Evolutionary conservation across 352 stramenopile genomes (phyloP).

Genomic region (Thalassiosira gravida): DNA sequence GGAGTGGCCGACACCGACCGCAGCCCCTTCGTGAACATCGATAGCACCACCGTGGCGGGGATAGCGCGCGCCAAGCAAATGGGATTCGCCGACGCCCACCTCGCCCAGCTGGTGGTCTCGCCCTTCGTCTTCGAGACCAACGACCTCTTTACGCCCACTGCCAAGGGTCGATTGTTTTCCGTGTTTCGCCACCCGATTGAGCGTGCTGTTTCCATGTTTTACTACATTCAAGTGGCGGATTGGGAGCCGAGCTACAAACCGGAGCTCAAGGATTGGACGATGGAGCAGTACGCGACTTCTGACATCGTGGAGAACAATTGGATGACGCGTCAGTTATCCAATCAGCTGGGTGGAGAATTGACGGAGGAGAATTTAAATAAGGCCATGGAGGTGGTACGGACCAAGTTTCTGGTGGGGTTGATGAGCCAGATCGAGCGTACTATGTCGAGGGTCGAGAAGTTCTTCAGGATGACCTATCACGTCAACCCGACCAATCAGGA

Average conservation of each 20-base stretch:
- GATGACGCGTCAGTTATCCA: conserved; percentile 61
- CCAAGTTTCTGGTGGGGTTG: conserved; percentile 61
- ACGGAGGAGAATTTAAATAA: conserved; percentile 44
- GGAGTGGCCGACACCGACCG: conserved; percentile 50
- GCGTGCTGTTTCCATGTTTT: conserved; percentile 62
- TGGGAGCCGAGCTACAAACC: conserved; percentile 66
- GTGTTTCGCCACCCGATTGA: conserved; percentile 66
- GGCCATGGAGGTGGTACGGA: conserved; percentile 57
- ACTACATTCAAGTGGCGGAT: conserved; percentile 63
- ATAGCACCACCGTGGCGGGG: conserved; percentile 59
- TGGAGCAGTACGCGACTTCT: conserved; percentile 59
- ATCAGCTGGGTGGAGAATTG: conserved; percentile 55
- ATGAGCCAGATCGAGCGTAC: conserved; percentile 60
- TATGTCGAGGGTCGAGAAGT: conserved; percentile 64
- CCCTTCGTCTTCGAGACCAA: conserved; percentile 65
- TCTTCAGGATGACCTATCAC: conserved; percentile 65
- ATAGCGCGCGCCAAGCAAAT: conserved; percentile 63
- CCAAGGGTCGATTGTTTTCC: conserved; percentile 57
- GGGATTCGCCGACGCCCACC: conserved; percentile 64
- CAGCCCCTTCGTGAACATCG: conserved; percentile 69
- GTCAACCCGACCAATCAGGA: conserved; percentile 71
- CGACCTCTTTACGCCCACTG: conserved; percentile 60
- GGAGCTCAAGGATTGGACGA: conserved; percentile 63
- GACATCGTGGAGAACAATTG: conserved; percentile 68
- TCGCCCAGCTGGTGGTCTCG: conserved; percentile 64